Base-by-base conservation (phyloP, 257 asterid species). In the Lithospermum erythrorhizon region DNA sequence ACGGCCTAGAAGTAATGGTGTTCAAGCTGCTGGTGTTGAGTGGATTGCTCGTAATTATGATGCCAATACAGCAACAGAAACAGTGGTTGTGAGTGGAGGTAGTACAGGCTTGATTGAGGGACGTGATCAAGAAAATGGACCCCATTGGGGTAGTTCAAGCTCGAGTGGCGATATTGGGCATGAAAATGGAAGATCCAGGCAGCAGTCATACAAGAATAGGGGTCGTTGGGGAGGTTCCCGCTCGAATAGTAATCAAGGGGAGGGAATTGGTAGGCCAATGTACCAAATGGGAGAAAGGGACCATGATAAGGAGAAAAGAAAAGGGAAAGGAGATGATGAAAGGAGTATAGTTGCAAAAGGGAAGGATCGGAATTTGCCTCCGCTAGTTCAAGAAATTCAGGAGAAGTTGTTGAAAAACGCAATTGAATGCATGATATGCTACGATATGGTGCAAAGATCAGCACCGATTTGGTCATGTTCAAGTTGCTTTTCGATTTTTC, bases 381-480 rank as follows among this genome's bases (percentile, higher is more conserved):
- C 83, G 48, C 97, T 93, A 58, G 94, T 86, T 75, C 99, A 89
- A 73, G 99, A 89, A 69, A 93, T 93, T 58, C 84, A 89, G 83
- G 99, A 93, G 62, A 93, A 93, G 77, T 85, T 93, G 27, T 56
- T 66, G 65, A 93, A 81, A 71, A 89, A 95, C 30, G 67, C 84
- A 0, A 81, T 89, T n/a, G 99, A 93, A 75, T 93, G 99, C 84
- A 93, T 93, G 99, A 93, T 93, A 62, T 93, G 99, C 65, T 93
- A 93, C 52, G 99, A 93, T 61, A 93, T 89, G 95, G 99, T 93
- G 53, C 67, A 93, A 66, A 83, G 99, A 71, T 78, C 95, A 41
- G 94, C 96, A 10, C 83, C 96, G 11, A 55, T 93, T 59, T 93
- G 97, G 99, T 86, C 97, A 2, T 93, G 99, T 74, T 80, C 94